Evolutionary conservation across 352 stramenopile genomes (phyloP), one percentile per base, ranked within the genome.

Genomic region (Pythium folliculosum): DNA sequence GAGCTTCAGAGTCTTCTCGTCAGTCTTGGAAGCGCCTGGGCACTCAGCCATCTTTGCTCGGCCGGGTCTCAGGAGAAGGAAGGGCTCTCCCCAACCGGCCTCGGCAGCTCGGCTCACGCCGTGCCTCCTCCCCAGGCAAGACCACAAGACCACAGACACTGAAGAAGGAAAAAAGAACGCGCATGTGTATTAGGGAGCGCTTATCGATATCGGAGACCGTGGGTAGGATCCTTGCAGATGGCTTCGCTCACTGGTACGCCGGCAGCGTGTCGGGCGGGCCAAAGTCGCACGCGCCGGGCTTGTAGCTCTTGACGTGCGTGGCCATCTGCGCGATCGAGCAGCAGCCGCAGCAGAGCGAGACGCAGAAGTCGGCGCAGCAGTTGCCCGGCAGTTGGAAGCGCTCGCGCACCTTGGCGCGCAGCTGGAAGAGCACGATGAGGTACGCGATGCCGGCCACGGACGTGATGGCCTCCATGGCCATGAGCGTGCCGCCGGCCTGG

Each of bases 271-370:
- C 65, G 16, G 50, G 69, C 40, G 50, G 64, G 40, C 44, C 68
- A 21, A 85, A 84, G 44, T 70, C 60, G 44, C 78, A 86, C 25
- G 32, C 65, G 6, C 75, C 77, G 22, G 76, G 76, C 6, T 52
- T 79, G 75, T 89, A 86, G 43, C 75, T 86, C 67, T 84, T 86
- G 51, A 81, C 54, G 69, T 89, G 81, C 4, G 77, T 81, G 5
- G 81, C 81, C 23, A 84, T 77, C 69, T 89, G 78, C 3, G 80
- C 72, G 16, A 86, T 60, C n/a, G 67, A 51, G 44, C 76, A 88
- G 50, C 68, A 80, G 17, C 64, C 69, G 67, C 80, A 89, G 23
- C 69, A 84, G 22, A 54, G 7, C 16, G 71, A 75, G n/a, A 75
- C 37, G 23, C 61, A 77, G 25, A 53, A 78, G 44, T 89, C 80